These are phyloP conservation scores for Lipomyces chichibuensis DNA, from an alignment of 805 yeast genomes.

Conservation along the genomic window DNA sequence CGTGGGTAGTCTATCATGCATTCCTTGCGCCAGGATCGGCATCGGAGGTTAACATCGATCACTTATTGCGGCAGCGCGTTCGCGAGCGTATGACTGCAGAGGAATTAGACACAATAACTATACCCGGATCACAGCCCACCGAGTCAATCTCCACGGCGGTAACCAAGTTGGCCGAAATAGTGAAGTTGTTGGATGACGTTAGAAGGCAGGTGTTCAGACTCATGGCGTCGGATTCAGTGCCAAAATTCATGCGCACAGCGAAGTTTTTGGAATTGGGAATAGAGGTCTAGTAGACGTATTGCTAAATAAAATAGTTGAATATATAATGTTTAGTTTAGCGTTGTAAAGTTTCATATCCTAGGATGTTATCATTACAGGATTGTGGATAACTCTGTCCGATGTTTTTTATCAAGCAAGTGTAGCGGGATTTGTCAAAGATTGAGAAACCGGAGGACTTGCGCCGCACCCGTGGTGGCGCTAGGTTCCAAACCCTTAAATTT, in stretches of 20 bases:
- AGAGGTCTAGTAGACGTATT: constrained; percentile 7
- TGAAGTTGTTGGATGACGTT: constrained; percentile 24
- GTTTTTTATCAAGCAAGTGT: too few species aligned
- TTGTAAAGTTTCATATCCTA: too few species aligned
- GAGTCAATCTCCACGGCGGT: constrained; percentile 13
- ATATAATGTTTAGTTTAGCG: neutral
- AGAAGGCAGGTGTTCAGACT: constrained; percentile 32
- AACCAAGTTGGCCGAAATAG: constrained; percentile 22
- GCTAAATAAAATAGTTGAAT: neutral
- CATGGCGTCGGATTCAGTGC: constrained; percentile 38
- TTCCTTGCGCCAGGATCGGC: constrained; percentile 70
- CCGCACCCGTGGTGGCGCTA: neutral
- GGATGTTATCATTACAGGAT: too few species aligned
- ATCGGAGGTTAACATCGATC: constrained; percentile 69
- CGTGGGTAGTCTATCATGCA: constrained; percentile 66
- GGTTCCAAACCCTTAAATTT: too few species aligned
- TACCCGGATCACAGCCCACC: neutral
- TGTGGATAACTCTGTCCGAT: too few species aligned
- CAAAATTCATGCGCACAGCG: constrained; percentile 28
- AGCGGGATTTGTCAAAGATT: too few species aligned
- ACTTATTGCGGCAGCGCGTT: constrained; percentile 36
- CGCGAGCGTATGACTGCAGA: constrained; percentile 26
- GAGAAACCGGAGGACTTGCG: neutral
- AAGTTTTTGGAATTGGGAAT: constrained; percentile 14
- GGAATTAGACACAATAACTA: neutral